Percentiles rank a stretch among this genome's conserved stretches.
Conservation (phyloP, 768 basidiomycete species). For the Boletus patriciae region DNA sequence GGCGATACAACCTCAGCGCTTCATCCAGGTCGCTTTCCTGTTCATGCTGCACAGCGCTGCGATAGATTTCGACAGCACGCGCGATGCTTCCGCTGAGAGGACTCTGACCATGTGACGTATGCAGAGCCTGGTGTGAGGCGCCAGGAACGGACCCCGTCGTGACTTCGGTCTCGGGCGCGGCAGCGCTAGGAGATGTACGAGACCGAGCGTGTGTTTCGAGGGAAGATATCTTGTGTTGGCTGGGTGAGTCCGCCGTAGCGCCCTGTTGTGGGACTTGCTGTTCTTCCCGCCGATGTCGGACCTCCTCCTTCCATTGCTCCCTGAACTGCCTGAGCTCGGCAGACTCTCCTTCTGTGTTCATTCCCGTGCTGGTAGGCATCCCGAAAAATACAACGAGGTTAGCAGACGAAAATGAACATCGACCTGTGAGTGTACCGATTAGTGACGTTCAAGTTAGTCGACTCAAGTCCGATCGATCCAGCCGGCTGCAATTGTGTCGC, state of each 20-base stretch:
- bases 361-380: background rate
- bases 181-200: background rate
- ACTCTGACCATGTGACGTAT: slow-evolving; percentile 29
- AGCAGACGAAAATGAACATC: background rate
- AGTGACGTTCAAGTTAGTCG: background rate
- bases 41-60: slow-evolving; percentile 69
- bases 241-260: background rate
- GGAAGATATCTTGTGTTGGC: background rate
- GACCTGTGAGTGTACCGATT: background rate
- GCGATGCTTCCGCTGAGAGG: slow-evolving; percentile 38
- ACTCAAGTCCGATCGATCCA: background rate
- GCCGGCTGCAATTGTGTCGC: background rate
- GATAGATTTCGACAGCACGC: slow-evolving; percentile 65
- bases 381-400: background rate
- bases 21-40: slow-evolving; percentile 73
- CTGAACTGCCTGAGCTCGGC: slow-evolving; percentile 70
- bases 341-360: slow-evolving; percentile 41
- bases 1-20: slow-evolving; percentile 73
- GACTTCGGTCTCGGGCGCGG: slow-evolving; percentile 4
- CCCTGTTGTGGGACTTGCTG: slow-evolving; percentile 9
- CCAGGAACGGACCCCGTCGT: slow-evolving; percentile 14
- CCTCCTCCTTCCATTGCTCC: slow-evolving; percentile 70
- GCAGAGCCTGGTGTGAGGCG: slow-evolving; percentile 12
- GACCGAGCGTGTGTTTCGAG: slow-evolving; percentile 9
- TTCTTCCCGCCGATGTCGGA: slow-evolving; percentile 38